Conservation (phyloP, 495 filamentous ascomycete species). For the Aspergillus funiculosus region DNA sequence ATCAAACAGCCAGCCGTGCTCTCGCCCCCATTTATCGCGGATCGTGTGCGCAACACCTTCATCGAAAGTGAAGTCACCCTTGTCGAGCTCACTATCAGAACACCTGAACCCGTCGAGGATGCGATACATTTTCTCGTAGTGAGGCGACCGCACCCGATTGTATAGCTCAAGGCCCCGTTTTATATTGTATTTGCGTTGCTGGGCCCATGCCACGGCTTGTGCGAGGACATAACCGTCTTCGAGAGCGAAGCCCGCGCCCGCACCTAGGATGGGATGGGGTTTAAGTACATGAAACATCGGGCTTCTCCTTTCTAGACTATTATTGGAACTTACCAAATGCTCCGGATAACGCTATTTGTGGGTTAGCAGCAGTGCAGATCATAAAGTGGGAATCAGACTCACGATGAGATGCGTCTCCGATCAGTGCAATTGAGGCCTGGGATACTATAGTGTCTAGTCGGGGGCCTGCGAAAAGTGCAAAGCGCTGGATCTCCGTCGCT, state of each 20-base stretch:
- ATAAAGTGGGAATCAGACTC: too few relatives aligned
- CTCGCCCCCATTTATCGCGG: conserved; percentile 6
- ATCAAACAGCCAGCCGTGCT: conserved; percentile 16
- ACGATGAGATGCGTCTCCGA: conserved; percentile 30
- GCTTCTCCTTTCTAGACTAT: too few relatives aligned
- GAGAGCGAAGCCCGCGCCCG: conserved; percentile 56
- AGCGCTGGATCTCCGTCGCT: conserved; percentile 20
- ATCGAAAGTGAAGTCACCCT: conserved; percentile 6
- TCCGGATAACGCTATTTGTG: conserved; percentile 19
- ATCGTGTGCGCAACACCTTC: conserved; percentile 7
- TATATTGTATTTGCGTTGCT: not conserved
- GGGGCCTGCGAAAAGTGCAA: conserved; percentile 21
- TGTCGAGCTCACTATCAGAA: conserved; percentile 1
- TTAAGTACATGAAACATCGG: conserved; percentile 1
- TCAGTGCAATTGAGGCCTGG: conserved; percentile 16
- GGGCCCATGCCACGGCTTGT: conserved; percentile 20
- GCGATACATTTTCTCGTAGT: conserved; percentile 23
- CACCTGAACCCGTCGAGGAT: conserved; percentile 16
- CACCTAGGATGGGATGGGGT: conserved; percentile 25
- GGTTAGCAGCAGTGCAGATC: not conserved
- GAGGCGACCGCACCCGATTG: conserved; percentile 21
- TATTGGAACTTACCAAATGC: conserved; percentile 16
- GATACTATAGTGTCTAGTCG: conserved; percentile 12
- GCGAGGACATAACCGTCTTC: conserved; percentile 54
- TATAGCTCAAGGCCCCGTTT: conserved; percentile 18